Conservation (phyloP, 139 green algal species). For the Zygnema cylindricum region DNA sequence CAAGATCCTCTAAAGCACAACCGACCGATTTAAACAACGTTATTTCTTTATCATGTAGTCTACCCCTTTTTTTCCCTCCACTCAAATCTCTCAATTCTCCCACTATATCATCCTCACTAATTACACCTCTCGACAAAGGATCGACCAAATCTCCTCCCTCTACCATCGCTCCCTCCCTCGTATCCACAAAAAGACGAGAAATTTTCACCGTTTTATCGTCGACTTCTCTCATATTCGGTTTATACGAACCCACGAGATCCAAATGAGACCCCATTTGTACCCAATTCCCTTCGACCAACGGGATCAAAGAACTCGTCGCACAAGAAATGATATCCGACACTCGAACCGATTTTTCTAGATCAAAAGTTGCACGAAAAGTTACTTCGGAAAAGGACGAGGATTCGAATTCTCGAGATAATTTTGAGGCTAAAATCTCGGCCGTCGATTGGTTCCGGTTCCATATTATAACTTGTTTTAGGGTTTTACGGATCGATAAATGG, state of each 20-base stretch:
- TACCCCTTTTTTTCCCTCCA: background rate
- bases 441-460: conserved; percentile 6
- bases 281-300: conserved; percentile 14
- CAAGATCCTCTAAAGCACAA: conserved; percentile 20
- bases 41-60: conserved; percentile 5
- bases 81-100: conserved; percentile 15
- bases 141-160: conserved; percentile 16
- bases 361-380: background rate
- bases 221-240: conserved; percentile 20
- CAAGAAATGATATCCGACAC: conserved; percentile 23
- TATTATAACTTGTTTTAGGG: background rate
- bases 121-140: conserved; percentile 12
- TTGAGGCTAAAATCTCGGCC: background rate
- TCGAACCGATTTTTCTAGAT: background rate
- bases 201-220: background rate
- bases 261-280: background rate
- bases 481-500: conserved; percentile 10
- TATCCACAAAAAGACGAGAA: conserved; percentile 28
- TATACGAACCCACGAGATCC: conserved; percentile 18
- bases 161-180: background rate
- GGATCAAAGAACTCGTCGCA: background rate
- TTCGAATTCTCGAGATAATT: background rate
- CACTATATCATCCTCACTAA: background rate
- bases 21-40: conserved; percentile 27
- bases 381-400: background rate